These are phyloP conservation scores for Pulveroboletus sp. DNA, from an alignment of 768 basidiomycete species.

Conservation along the genomic window DNA sequence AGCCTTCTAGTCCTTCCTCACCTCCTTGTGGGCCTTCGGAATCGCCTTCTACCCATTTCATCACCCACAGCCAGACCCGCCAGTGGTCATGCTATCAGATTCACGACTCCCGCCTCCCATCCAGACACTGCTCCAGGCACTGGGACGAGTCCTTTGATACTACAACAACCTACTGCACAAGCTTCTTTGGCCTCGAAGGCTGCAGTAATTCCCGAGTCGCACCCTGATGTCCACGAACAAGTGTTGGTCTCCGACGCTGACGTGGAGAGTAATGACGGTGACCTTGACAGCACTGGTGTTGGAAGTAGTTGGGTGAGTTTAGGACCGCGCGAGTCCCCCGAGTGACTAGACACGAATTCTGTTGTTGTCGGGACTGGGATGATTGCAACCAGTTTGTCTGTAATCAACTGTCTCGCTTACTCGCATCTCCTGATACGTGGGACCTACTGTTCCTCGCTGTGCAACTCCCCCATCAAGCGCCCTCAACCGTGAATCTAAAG, in stretches of 20 bases:
- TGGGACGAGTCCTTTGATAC: background rate
- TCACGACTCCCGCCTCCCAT: slow-evolving; percentile 13
- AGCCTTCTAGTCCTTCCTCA: slow-evolving; percentile 62
- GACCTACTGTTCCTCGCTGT: too few relatives aligned
- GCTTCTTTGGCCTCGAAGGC: slow-evolving; percentile 13
- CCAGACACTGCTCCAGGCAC: slow-evolving; percentile 6
- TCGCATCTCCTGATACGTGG: background rate
- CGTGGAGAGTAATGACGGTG: slow-evolving; percentile 58
- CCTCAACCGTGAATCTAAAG: background rate
- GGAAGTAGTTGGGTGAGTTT: slow-evolving; percentile 72
- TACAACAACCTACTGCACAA: slow-evolving; percentile 5
- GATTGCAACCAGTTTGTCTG: background rate
- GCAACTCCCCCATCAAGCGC: background rate
- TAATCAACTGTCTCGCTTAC: slow-evolving; percentile 1
- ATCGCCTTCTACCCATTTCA: slow-evolving; percentile 51
- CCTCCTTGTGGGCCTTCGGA: slow-evolving; percentile 56
- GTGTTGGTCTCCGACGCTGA: slow-evolving; percentile 64
- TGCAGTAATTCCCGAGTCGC: slow-evolving; percentile 2
- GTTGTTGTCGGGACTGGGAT: background rate
- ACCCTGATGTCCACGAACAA: slow-evolving; percentile 13
- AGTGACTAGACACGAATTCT: slow-evolving; percentile 7
- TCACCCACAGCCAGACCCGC: slow-evolving; percentile 36
- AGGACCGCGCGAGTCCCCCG: slow-evolving; percentile 20
- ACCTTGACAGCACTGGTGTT: slow-evolving; percentile 45
- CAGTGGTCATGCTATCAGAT: slow-evolving; percentile 21